Conservation (phyloP, 2,329 filamentous ascomycete genomes). For the Fusarium concolor region DNA sequence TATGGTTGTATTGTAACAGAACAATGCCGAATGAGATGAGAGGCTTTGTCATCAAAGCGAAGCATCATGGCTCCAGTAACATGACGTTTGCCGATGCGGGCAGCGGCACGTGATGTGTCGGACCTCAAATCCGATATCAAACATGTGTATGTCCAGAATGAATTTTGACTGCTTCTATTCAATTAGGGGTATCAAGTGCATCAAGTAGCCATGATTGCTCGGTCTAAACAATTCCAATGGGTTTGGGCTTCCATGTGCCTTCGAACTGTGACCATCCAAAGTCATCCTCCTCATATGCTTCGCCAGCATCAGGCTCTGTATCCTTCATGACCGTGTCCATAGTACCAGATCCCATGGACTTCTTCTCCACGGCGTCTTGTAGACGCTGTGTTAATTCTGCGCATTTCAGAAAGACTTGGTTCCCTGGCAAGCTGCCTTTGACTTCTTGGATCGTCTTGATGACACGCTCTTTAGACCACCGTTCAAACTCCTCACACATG, state of each 20-base stretch:
- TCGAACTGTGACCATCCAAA: slow-evolving; percentile 62
- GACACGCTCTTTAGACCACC: slow-evolving; percentile 54
- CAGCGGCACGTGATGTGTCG: slow-evolving; percentile 38
- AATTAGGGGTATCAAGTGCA: slow-evolving; percentile 27
- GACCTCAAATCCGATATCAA: not conserved
- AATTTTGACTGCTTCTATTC: not conserved
- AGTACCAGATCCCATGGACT: slow-evolving; percentile 16
- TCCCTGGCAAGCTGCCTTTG: slow-evolving; percentile 55
- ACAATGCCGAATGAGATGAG: slow-evolving; percentile 37
- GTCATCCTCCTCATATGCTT: slow-evolving; percentile 40
- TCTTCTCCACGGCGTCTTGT: slow-evolving; percentile 20
- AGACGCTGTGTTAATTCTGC: slow-evolving; percentile 59
- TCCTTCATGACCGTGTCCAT: slow-evolving; percentile 24
- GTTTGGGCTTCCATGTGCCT: slow-evolving; percentile 67
- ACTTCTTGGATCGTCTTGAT: slow-evolving; percentile 55
- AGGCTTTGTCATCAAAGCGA: slow-evolving; percentile 44
- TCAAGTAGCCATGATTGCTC: not conserved
- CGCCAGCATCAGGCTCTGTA: slow-evolving; percentile 32
- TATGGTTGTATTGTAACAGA: slow-evolving; percentile 21
- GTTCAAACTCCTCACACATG: slow-evolving; percentile 48
- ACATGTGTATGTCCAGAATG: not conserved
- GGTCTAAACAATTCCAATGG: slow-evolving; percentile 65
- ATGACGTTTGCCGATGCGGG: slow-evolving; percentile 38
- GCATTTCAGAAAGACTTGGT: slow-evolving; percentile 57
- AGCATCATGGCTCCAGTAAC: slow-evolving; percentile 34